phyloP scores from a whole-genome alignment of 2,329 filamentous ascomycete species.

The Cercospora sojina region DNA sequence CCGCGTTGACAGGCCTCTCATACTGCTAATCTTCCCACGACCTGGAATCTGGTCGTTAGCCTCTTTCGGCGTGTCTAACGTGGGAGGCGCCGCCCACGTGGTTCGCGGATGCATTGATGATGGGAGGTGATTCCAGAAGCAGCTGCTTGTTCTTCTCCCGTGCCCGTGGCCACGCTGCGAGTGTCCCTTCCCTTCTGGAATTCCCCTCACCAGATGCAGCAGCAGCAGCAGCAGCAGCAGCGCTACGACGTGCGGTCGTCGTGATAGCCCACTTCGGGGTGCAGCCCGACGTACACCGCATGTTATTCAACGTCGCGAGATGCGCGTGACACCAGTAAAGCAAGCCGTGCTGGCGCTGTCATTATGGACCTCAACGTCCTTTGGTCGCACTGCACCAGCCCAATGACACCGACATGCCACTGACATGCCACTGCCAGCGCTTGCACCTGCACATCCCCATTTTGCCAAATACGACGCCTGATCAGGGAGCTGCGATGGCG shows the following conservation, averaged over 20 bases:
- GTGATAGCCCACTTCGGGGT: not conserved
- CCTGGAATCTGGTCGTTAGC: not conserved
- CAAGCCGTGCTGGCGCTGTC: not conserved
- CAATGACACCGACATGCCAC: not conserved
- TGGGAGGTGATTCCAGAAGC: not conserved
- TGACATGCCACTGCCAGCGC: not conserved
- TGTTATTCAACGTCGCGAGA: not conserved
- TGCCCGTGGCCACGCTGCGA: not conserved
- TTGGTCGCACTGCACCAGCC: not conserved
- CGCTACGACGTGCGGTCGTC: not conserved
- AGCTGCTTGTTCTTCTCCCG: not conserved
- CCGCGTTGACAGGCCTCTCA: not conserved
- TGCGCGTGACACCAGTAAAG: not conserved
- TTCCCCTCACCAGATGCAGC: not conserved
- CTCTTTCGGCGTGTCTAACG: not conserved
- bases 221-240: not conserved
- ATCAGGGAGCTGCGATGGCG: not conserved
- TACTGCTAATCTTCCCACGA: not conserved
- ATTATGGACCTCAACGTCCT: not conserved
- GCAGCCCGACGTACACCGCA: not conserved
- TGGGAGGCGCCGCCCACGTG: not conserved
- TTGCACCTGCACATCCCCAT: not conserved
- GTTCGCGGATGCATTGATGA: not conserved
- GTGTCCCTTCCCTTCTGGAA: not conserved
- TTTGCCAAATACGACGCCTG: not conserved